Evolutionary conservation across 306 rosid species (phyloP).

Genomic region (Biancaea sappan): DNA sequence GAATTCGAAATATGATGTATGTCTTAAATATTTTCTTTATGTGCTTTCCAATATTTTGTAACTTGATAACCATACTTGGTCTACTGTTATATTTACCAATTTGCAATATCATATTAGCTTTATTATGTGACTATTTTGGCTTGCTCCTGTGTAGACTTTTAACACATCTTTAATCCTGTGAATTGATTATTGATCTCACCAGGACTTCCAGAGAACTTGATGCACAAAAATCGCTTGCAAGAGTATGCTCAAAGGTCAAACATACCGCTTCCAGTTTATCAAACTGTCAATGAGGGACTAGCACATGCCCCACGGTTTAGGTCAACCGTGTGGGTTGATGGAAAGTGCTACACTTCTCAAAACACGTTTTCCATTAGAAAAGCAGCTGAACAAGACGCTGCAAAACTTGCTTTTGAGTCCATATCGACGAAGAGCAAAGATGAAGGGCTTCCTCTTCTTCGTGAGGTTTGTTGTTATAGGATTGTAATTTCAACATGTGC

Average conservation of each 20-base stretch:
- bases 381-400: slow-evolving; percentile 61
- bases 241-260: slow-evolving; percentile 35
- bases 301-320: slow-evolving; percentile 35
- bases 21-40: not conserved
- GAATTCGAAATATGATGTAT: not conserved
- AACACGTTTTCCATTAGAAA: slow-evolving; percentile 33
- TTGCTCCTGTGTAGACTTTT: not conserved
- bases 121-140: not conserved
- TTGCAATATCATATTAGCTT: too few species aligned
- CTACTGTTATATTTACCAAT: not conserved
- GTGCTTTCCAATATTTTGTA: not conserved
- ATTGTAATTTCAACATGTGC: not conserved
- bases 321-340: slow-evolving; percentile 49
- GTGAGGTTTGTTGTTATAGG: slow-evolving; percentile 41
- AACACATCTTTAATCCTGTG: not conserved
- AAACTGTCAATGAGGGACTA: slow-evolving; percentile 46
- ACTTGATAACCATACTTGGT: not conserved
- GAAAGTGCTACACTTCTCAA: slow-evolving; percentile 32
- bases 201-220: slow-evolving; percentile 17
- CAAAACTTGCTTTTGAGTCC: slow-evolving; percentile 45
- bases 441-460: slow-evolving; percentile 39
- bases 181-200: not conserved
- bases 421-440: slow-evolving; percentile 28
- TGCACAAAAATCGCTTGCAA: slow-evolving; percentile 43
- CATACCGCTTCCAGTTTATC: slow-evolving; percentile 40